phyloP scores from a whole-genome alignment of 768 basidiomycete genomes.

The Pholiota molesta region DNA sequence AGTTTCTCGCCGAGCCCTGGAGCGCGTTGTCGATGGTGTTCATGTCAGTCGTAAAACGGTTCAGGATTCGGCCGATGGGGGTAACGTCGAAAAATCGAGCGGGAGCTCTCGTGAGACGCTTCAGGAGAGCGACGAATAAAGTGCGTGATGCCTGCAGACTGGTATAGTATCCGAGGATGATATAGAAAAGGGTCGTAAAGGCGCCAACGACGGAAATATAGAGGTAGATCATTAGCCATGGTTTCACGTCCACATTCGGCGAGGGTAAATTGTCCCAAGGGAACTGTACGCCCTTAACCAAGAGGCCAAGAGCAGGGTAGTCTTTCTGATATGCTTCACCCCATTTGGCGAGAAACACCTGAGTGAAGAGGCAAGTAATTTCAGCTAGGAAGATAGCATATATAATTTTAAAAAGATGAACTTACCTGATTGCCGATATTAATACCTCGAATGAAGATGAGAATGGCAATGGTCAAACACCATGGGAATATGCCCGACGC shows the following conservation, averaged over 20 bases:
- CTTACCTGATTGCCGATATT: conserved; percentile 61
- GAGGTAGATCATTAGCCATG: conserved; percentile 69
- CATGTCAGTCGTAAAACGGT: conserved; percentile 80
- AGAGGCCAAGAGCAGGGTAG: conserved; percentile 18
- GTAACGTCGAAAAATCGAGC: conserved; percentile 74
- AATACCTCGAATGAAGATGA: conserved; percentile 57
- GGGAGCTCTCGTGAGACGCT: conserved; percentile 61
- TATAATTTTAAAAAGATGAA: neutral
- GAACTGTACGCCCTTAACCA: conserved; percentile 26
- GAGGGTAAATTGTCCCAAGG: conserved; percentile 57
- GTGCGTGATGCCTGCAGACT: conserved; percentile 67
- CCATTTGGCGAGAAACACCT: conserved; percentile 73
- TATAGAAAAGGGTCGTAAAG: conserved; percentile 52
- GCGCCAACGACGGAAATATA: conserved; percentile 65
- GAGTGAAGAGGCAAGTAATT: neutral
- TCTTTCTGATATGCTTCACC: conserved; percentile 62
- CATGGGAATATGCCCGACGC: conserved; percentile 62
- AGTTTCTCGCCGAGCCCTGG: conserved; percentile 55
- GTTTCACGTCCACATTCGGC: conserved; percentile 60
- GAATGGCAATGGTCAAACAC: conserved; percentile 52
- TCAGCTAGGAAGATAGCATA: neutral
- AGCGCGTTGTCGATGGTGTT: conserved; percentile 71
- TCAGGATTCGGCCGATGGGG: conserved; percentile 77
- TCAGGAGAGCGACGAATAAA: conserved; percentile 58
- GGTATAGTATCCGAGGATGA: conserved; percentile 67